Evolutionary conservation across 2,329 filamentous ascomycete genomes (phyloP), one percentile per base, ranked within the genome.

Genomic region (Paecilomyces sp.): DNA sequence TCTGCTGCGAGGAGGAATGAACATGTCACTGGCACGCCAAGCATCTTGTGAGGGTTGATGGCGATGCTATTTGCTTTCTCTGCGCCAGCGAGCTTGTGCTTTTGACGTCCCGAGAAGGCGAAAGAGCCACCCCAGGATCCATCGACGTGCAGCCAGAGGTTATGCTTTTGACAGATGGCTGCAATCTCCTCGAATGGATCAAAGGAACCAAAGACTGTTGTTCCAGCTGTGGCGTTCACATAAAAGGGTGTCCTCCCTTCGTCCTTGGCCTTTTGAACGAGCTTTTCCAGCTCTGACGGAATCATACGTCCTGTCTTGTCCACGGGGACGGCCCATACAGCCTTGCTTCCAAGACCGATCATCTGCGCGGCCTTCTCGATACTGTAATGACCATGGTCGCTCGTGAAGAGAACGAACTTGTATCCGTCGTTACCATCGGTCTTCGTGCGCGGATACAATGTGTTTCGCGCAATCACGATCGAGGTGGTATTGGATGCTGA

Each of bases 21-120:
- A 77, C 92, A 97, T 0, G 92, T 96, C 50, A 95, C 79, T 0
- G 94, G 93, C 2, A 91, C 90, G 60, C 91, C 91, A 71, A 97
- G 84, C 94, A 97, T 97, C 78, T 97, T 97, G 78, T 99, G 94
- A 60, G 94, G 92, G 74, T 96, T 97, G 58, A 96, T 84, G 1
- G 92, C 91, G 47, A 97, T 80, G 13, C 87, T 91, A 74, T 97
- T 84, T 9, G 92, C 94, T 50, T 88, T 81, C 53, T 92, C 82
- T 1, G 83, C 80, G 13, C 93, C 93, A 1, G 78, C 73, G 9
- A 97, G 78, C 70, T 91, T 90, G 58, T 77, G 67, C 54, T 78
- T 79, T 52, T 89, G 87, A 60, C 77, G 77, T n/a, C 80, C 68
- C 0, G 86, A 89, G 76, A 97, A 97, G 64, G 90, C 82, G 61